phyloP scores from a whole-genome alignment of 1,284 basidiomycete species.

The Sporisorium iseilematis-ciliati region DNA sequence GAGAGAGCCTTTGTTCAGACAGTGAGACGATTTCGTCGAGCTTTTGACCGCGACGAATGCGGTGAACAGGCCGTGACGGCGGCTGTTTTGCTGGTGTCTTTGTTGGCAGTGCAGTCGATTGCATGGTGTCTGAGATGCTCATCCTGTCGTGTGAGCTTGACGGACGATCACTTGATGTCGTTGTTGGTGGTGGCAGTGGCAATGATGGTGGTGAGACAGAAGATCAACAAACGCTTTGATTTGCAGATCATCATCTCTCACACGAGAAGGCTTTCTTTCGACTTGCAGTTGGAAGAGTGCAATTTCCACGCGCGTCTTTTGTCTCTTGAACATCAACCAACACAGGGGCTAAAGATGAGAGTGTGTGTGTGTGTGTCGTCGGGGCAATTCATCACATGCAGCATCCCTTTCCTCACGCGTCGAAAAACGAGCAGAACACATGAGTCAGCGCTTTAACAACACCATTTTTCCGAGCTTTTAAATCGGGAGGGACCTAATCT shows the following conservation, averaged over 20 bases:
- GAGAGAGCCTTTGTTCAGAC: conserved; percentile 20
- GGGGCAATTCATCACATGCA: not conserved
- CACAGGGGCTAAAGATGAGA: conserved; percentile 10
- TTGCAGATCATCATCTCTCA: conserved; percentile 1
- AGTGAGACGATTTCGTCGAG: conserved; percentile 46
- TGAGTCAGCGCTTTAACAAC: conserved; percentile 1
- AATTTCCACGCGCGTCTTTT: conserved; percentile 17
- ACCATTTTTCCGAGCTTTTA: not conserved
- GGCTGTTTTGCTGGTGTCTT: conserved; percentile 15
- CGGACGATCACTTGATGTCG: no score
- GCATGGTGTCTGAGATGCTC: conserved; percentile 37
- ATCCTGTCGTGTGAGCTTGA: conserved; percentile 7
- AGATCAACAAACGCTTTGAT: not conserved
- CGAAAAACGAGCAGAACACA: not conserved
- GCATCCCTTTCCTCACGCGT: conserved; percentile 8
- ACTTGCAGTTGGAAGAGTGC: not conserved
- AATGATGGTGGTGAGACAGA: conserved; percentile 12
- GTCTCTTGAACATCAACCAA: conserved; percentile 3
- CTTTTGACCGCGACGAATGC: conserved; percentile 55
- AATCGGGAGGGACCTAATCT: conserved; percentile 1
- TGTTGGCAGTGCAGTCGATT: conserved; percentile 9
- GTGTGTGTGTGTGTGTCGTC: not conserved
- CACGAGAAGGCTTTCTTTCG: not conserved
- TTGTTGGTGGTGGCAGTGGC: not conserved
- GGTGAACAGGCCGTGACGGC: conserved; percentile 21